Evolutionary conservation across 257 asterid species (phyloP).

Genomic region (Verbascum thapsus): DNA sequence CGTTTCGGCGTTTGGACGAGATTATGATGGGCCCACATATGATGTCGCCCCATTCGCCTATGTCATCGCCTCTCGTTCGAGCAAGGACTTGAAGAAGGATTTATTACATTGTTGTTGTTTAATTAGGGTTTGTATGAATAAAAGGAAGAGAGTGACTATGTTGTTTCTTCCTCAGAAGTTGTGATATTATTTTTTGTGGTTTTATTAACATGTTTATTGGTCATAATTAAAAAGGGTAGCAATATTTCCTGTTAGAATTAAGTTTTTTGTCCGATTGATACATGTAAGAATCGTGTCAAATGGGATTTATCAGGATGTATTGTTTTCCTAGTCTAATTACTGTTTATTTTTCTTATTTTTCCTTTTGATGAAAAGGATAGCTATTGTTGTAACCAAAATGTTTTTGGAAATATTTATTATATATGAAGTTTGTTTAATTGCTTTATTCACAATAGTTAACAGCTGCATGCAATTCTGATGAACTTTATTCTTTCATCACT

Average conservation of each 20-base stretch:
- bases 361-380: not conserved
- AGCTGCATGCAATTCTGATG: too few relatives aligned
- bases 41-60: constrained; percentile 76
- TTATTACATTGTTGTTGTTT: not conserved
- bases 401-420: not conserved
- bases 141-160: constrained; percentile 25
- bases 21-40: constrained; percentile 38
- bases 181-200: not conserved
- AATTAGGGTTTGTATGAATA: constrained; percentile 5
- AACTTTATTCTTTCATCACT: too few relatives aligned
- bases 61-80: constrained; percentile 82
- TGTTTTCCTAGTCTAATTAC: not conserved
- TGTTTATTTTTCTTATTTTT: not conserved
- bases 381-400: not conserved
- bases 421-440: too few relatives aligned
- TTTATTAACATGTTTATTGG: not conserved
- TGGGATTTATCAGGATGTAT: constrained; percentile 25
- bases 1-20: constrained; percentile 66
- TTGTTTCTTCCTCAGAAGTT: constrained; percentile 22
- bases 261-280: constrained; percentile 31
- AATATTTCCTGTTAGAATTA: not conserved
- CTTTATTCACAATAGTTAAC: too few relatives aligned
- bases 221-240: constrained; percentile 10
- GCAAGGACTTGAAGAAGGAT: constrained; percentile 49
- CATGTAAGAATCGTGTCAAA: constrained; percentile 12